These are phyloP conservation scores for Apiotrichum gracile DNA, from an alignment of 1,284 basidiomycete genomes.

Conservation along the genomic window DNA sequence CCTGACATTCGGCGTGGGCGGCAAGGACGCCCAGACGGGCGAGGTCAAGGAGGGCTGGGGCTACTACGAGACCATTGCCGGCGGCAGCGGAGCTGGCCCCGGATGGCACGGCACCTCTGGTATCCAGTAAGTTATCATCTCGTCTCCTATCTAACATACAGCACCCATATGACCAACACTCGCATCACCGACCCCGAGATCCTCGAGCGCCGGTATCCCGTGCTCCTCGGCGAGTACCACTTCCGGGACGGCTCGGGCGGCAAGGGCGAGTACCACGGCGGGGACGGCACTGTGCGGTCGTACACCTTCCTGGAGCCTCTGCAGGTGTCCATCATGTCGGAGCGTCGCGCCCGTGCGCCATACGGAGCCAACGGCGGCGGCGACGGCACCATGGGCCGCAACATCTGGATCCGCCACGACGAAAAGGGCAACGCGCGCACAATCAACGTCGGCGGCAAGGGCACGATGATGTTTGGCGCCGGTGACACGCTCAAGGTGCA, in stretches of 20 bases:
- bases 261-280: conserved; percentile 68
- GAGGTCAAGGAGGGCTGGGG: conserved; percentile 61
- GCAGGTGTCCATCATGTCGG: conserved; percentile 66
- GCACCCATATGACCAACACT: conserved; percentile 25
- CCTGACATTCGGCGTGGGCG: neutral
- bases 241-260: conserved; percentile 69
- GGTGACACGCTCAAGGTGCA: conserved; percentile 31
- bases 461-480: conserved; percentile 22
- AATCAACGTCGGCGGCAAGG: conserved; percentile 36
- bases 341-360: conserved; percentile 27
- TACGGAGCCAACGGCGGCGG: conserved; percentile 31
- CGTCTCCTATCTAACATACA: no score
- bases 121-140: conserved; percentile 15
- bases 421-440: conserved; percentile 1
- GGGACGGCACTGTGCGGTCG: conserved; percentile 81
- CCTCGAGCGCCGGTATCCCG: conserved; percentile 58
- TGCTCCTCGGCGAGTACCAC: conserved; percentile 76
- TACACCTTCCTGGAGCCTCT: conserved; percentile 78
- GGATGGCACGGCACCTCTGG: conserved; percentile 66
- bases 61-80: conserved; percentile 93
- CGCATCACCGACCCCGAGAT: conserved; percentile 39
- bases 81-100: conserved; percentile 89
- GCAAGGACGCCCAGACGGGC: no score
- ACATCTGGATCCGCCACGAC: conserved; percentile 22
- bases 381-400: conserved; percentile 22